A percentile compares a stretch with the other conserved stretches of the same genome.
phyloP scores from a whole-genome alignment of 2,329 filamentous ascomycete species.

The Colletotrichum melonis region DNA sequence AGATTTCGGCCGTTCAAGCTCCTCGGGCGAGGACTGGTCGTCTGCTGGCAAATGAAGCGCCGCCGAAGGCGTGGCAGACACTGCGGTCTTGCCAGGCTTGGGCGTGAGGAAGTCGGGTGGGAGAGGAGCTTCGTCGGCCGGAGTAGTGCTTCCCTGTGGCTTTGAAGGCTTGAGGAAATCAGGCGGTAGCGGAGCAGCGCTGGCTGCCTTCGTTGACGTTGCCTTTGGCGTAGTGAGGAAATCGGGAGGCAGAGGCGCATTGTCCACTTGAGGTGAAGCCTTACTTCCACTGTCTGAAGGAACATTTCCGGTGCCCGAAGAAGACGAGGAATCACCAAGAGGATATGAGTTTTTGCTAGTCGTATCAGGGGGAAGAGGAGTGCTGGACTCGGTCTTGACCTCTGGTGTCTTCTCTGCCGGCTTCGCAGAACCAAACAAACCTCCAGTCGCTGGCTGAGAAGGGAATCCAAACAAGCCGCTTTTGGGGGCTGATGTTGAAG shows the following conservation, averaged over 20 bases:
- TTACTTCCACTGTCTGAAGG: constrained; percentile 43
- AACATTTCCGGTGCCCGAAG: constrained; percentile 57
- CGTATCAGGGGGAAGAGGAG: constrained; percentile 65
- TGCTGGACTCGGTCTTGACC: constrained; percentile 40
- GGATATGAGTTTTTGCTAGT: constrained; percentile 64
- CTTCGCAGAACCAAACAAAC: constrained; percentile 42
- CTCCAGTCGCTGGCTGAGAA: constrained; percentile 41
- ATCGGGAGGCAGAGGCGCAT: constrained; percentile 48
- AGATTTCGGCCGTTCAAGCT: constrained; percentile 33
- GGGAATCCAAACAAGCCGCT: constrained; percentile 50
- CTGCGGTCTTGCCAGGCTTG: constrained; percentile 42
- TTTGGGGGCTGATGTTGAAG: constrained; percentile 34
- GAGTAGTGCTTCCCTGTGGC: constrained; percentile 37
- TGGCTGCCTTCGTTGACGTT: constrained; percentile 32
- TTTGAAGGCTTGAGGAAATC: constrained; percentile 44
- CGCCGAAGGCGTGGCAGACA: constrained; percentile 17
- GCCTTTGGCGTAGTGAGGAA: constrained; percentile 44
- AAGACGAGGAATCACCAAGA: constrained; percentile 63
- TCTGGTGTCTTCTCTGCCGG: constrained; percentile 35
- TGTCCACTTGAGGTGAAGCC: constrained; percentile 37
- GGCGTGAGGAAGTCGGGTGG: constrained; percentile 40
- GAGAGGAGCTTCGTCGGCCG: constrained; percentile 41
- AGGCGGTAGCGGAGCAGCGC: constrained; percentile 46
- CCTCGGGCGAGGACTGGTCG: not conserved
- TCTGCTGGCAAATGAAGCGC: constrained; percentile 21